These are phyloP conservation scores for Amyloporia xantha DNA, from an alignment of 768 basidiomycete genomes.

Conservation along the genomic window DNA sequence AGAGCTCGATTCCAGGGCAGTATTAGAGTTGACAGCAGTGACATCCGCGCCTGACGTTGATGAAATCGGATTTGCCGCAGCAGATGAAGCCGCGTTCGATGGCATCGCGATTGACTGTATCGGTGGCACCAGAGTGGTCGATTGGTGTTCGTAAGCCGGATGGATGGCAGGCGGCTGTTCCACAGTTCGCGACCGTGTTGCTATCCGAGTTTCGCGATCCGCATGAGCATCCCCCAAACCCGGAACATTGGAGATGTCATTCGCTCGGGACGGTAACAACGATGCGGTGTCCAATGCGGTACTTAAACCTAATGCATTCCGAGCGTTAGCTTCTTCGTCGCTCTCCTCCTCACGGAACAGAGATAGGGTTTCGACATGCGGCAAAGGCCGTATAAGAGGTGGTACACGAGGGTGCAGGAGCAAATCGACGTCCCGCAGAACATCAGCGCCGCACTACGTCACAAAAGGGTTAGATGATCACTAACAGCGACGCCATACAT, in stretches of 20 bases:
- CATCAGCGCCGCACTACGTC: conserved; percentile 1
- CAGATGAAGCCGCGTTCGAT: background rate
- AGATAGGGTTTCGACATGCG: conserved; percentile 53
- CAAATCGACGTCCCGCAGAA: conserved; percentile 42
- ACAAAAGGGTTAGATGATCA: background rate
- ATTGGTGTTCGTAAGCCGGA: background rate
- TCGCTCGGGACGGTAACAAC: background rate
- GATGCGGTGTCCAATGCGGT: background rate
- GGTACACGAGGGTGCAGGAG: conserved; percentile 78
- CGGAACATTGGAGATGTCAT: background rate
- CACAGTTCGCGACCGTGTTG: too few species aligned
- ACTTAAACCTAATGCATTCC: conserved; percentile 34
- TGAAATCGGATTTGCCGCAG: background rate
- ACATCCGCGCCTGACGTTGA: background rate
- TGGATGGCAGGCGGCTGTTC: background rate
- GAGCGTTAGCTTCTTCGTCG: conserved; percentile 49
- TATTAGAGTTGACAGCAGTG: background rate
- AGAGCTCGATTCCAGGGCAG: background rate
- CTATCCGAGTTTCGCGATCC: background rate
- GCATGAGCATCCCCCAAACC: background rate
- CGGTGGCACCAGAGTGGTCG: background rate
- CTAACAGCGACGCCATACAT: too few species aligned
- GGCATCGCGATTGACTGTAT: background rate
- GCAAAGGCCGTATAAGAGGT: conserved; percentile 62
- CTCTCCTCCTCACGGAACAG: conserved; percentile 60